phyloP scores from a whole-genome alignment of 257 asterid species.

The Solanum pinnatisectum region DNA sequence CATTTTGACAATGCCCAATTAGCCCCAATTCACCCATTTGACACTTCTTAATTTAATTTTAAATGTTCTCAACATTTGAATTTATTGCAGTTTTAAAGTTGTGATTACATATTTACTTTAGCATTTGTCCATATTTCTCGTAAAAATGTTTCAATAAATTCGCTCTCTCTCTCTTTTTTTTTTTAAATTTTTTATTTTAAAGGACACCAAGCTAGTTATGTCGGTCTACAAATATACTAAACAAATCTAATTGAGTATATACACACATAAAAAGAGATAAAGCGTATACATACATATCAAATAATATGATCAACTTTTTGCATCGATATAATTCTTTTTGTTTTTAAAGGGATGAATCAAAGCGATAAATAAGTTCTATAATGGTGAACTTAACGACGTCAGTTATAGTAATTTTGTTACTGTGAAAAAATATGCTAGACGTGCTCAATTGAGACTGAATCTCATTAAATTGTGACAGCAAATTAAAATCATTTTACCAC shows the following conservation, averaged over 20 bases:
- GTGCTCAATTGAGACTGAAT: not conserved
- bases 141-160: not conserved
- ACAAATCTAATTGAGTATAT: not conserved
- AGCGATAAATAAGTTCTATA: not conserved
- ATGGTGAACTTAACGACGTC: too few species aligned
- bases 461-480: rapidly evolving
- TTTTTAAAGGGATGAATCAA: not conserved
- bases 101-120: not conserved
- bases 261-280: not conserved
- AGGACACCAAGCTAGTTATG: not conserved
- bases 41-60: not conserved
- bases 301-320: not conserved
- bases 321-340: not conserved
- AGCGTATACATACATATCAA: not conserved
- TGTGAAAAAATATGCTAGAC: too few species aligned
- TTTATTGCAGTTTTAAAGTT: not conserved
- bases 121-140: not conserved
- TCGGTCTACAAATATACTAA: not conserved
- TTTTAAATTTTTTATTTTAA: not conserved
- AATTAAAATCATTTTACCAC: not conserved
- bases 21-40: not conserved
- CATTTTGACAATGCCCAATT: not conserved
- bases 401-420: too few species aligned
- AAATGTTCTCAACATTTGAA: not conserved
- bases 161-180: too few species aligned